Base-by-base conservation (phyloP, 768 basidiomycete genomes). In the Hygrocybe coccinea region DNA sequence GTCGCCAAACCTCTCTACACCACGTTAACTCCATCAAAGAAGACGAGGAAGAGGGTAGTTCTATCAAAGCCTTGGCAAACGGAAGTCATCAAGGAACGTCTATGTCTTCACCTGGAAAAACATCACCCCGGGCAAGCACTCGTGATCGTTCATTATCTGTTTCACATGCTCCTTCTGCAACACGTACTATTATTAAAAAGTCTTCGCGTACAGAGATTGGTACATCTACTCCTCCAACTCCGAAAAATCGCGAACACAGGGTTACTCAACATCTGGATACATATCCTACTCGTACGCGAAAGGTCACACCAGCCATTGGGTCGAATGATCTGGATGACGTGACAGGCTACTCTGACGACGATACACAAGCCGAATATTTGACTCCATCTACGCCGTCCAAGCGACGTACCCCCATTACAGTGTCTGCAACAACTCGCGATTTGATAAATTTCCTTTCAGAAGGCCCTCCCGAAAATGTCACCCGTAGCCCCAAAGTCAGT, bases 301-400 rank as follows among this genome's bases (percentile, higher is more conserved):
- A 76, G 5, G 79, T 82, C 34, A 79, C 73, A 59, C 64, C 79
- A 38, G 80, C 76, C 56, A 76, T 72, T 35, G 89, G 89, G 64
- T 87, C 86, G 2, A 60, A 89, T 57, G 85, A 90, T 66, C 63
- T 90, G 58, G 89, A 91, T 63, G 87, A 88, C 56, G 66, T 89
- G 21, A 84, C 89, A 84, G 81, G 75, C 38, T 82, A 77, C 21
- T 86, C 82, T 6, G 88, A 86, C 58, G 82, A 82, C 21, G 87
- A 88, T 19, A 74, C 74, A 37, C 67, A 63, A 22, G 52, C 25
- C 10, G 24, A 15, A 15, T 7, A 19, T 47, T 17, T 22, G 48
- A 33, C 50, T 14, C 22, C 52, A 6, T 62, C 52, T 62, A 61
- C 34, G 61, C 41, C 60, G 51, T 65, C 55, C 17, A 50, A 43